phyloP scores from a whole-genome alignment of 371 early-diverging fungal genomes.

The Syncephalastrum monosporum region DNA sequence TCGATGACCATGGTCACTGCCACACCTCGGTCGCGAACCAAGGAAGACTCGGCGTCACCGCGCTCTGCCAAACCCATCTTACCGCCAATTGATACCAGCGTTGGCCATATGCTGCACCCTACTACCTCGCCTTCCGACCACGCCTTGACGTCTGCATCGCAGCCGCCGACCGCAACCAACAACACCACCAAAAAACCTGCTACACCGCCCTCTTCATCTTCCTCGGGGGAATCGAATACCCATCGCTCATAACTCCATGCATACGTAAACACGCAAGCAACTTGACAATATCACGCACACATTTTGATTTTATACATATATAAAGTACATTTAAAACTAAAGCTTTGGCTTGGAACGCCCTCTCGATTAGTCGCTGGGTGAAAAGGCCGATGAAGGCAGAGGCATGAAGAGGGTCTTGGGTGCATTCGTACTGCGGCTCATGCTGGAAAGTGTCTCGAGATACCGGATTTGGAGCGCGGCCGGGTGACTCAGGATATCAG shows the following conservation, averaged over 20 bases:
- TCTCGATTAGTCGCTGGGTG: background rate
- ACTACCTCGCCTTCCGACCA: slow-evolving; percentile 6
- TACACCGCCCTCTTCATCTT: slow-evolving; percentile 5
- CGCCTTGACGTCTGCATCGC: background rate
- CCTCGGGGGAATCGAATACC: background rate
- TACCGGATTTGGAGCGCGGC: slow-evolving; percentile 87
- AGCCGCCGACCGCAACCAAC: background rate
- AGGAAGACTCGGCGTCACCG: slow-evolving; percentile 13
- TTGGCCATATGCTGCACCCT: slow-evolving; percentile 11
- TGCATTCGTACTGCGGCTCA: slow-evolving; percentile 66
- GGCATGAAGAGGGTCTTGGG: slow-evolving; percentile 79
- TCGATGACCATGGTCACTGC: slow-evolving; percentile 2
- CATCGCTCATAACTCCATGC: too few relatives aligned
- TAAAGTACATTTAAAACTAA: background rate
- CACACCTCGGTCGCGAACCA: background rate
- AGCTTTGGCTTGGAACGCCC: background rate
- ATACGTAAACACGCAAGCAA: too few relatives aligned
- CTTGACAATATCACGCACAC: too few relatives aligned
- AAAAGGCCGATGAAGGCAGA: slow-evolving; percentile 11
- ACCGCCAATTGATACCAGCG: slow-evolving; percentile 40
- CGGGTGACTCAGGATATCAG: slow-evolving; percentile 68
- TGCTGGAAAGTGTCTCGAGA: slow-evolving; percentile 77
- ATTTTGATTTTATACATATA: background rate
- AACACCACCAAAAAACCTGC: background rate
- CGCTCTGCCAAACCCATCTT: slow-evolving; percentile 27